These are phyloP conservation scores for Takakia lepidozioides DNA, from an alignment of 225 moss, liverwort and hornwort species.

Conservation along the genomic window DNA sequence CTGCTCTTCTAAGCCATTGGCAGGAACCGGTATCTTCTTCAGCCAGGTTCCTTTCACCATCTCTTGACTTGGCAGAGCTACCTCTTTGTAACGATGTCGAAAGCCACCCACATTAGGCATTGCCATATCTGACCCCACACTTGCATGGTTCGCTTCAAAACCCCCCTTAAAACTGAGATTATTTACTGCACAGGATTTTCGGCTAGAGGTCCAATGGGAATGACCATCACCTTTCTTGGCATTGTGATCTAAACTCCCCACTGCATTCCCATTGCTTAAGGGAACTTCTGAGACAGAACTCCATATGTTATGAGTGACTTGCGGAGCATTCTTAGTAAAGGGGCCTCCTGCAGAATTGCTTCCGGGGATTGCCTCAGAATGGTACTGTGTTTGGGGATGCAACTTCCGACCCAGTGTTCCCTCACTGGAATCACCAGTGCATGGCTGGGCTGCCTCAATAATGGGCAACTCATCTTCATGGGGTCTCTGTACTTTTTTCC, in stretches of 20 bases:
- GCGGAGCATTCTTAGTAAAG: background rate
- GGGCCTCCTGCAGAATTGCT: background rate
- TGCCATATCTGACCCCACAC: too few relatives aligned
- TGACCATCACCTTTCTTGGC: constrained; percentile 2
- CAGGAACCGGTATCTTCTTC: too few relatives aligned
- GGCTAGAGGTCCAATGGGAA: too few relatives aligned
- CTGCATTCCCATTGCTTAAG: background rate
- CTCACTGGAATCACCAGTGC: constrained; percentile 8
- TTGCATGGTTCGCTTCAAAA: constrained; percentile 3
- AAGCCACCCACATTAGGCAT: too few relatives aligned
- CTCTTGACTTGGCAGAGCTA: too few relatives aligned
- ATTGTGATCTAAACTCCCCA: constrained; percentile 3
- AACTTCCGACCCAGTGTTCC: background rate
- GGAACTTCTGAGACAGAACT: background rate
- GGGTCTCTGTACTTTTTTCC: constrained; percentile 10
- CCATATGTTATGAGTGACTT: constrained; percentile 1
- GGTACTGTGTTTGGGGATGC: background rate
- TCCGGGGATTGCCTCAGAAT: background rate
- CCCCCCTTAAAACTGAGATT: background rate
- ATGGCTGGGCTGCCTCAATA: constrained; percentile 4
- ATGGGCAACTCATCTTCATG: constrained; percentile 9
- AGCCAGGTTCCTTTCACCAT: too few relatives aligned
- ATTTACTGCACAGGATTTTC: background rate
- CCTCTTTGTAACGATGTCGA: too few relatives aligned
- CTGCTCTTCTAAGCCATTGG: too few relatives aligned